Conservation (phyloP, 306 rosid species). For the Acacia confusa region DNA sequence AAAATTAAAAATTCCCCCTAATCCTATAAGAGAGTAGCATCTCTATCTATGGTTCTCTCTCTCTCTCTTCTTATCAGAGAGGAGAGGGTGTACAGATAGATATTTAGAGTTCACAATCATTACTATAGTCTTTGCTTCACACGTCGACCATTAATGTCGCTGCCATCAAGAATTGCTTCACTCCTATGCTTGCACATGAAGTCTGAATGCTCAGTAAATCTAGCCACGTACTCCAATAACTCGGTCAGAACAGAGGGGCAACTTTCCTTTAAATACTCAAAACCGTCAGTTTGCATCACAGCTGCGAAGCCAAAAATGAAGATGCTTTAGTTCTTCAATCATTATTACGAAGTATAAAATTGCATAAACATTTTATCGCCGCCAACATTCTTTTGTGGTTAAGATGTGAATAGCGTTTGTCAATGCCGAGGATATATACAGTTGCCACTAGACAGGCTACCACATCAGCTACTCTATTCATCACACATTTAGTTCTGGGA, state of each 20-base stretch:
- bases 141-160: conserved; percentile 77
- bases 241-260: conserved; percentile 73
- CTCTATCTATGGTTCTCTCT: conserved; percentile 35
- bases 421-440: conserved; percentile 13
- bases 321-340: background rate
- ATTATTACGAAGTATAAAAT: background rate
- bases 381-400: background rate
- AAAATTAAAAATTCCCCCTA: conserved; percentile 38
- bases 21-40: conserved; percentile 33
- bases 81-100: conserved; percentile 37
- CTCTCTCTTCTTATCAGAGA: conserved; percentile 30
- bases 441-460: background rate
- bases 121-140: conserved; percentile 71
- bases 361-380: background rate
- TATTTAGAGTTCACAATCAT: conserved; percentile 20
- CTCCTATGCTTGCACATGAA: conserved; percentile 58
- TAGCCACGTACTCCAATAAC: conserved; percentile 75
- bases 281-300: conserved; percentile 91
- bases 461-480: background rate
- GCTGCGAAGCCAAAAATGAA: conserved; percentile 43
- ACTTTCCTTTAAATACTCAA: conserved; percentile 70
- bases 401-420: background rate
- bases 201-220: conserved; percentile 56
- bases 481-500: background rate
- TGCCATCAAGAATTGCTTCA: conserved; percentile 64